Evolutionary conservation across 768 basidiomycete species (phyloP).

Genomic region (Mycena olivaceomarginata): DNA sequence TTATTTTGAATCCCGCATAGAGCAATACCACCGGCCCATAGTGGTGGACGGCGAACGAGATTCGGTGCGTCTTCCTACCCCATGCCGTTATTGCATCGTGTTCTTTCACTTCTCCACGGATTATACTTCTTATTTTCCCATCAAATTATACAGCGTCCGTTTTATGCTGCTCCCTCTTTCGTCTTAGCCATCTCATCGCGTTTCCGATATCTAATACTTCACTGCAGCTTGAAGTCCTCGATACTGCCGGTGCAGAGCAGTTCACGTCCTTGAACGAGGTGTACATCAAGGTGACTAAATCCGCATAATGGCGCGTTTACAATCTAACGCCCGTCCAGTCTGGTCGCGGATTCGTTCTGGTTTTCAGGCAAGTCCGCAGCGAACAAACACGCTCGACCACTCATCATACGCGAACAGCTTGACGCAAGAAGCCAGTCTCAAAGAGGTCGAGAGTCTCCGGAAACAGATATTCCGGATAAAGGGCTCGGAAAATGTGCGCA

Average conservation of each 20-base stretch:
- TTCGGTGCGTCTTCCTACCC: conserved; percentile 66
- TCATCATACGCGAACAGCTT: conserved; percentile 65
- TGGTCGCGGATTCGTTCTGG: conserved; percentile 87
- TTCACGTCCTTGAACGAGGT: conserved; percentile 88
- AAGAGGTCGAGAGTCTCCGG: conserved; percentile 87
- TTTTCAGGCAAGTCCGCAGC: conserved; percentile 76
- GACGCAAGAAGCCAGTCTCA: conserved; percentile 87
- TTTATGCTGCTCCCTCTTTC: neutral
- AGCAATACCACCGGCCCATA: conserved; percentile 81
- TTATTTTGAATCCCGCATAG: conserved; percentile 58
- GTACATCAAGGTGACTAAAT: conserved; percentile 80
- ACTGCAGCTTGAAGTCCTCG: conserved; percentile 83
- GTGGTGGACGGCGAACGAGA: conserved; percentile 80
- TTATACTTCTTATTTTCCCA: conserved; percentile 31
- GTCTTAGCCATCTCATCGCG: conserved; percentile 16
- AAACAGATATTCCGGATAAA: conserved; percentile 90
- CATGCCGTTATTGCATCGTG: conserved; percentile 31
- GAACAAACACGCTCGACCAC: no score
- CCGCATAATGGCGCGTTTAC: neutral
- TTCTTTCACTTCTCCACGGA: conserved; percentile 20
- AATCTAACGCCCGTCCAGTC: conserved; percentile 60
- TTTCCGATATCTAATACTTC: conserved; percentile 20
- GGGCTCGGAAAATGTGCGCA: conserved; percentile 76
- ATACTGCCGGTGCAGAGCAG: conserved; percentile 92
- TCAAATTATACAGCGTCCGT: conserved; percentile 35